Conservation (phyloP, 1,284 basidiomycete genomes). For the Sanghuangporus weigelae region DNA sequence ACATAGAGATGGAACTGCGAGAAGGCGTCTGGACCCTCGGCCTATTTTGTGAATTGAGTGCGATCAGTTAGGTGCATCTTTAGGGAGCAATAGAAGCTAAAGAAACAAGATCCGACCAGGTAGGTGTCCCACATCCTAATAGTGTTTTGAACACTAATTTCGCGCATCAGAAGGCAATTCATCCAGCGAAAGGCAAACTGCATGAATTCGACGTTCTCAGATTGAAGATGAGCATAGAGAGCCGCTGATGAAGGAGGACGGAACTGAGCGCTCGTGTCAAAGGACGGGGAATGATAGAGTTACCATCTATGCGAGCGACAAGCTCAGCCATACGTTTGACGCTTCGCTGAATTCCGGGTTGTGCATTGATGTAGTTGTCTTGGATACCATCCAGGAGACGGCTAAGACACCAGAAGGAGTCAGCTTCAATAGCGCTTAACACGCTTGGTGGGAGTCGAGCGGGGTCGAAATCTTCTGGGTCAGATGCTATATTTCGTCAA, state of each 20-base stretch:
- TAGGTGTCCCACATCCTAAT: conserved; percentile 99
- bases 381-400: conserved; percentile 93
- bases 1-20: conserved; percentile 97
- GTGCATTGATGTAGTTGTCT: conserved; percentile 93
- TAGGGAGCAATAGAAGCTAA: background rate
- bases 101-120: conserved; percentile 53
- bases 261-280: background rate
- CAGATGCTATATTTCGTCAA: conserved; percentile 53
- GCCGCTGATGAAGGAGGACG: conserved; percentile 40
- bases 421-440: conserved; percentile 85
- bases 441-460: conserved; percentile 63
- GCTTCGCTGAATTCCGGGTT: conserved; percentile 90
- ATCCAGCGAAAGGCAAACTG: conserved; percentile 99
- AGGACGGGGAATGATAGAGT: conserved; percentile 36
- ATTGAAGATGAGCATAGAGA: conserved; percentile 75
- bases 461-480: conserved; percentile 85
- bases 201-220: conserved; percentile 95
- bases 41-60: conserved; percentile 40
- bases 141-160: conserved; percentile 91
- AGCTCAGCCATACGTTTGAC: conserved; percentile 91
- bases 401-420: conserved; percentile 95
- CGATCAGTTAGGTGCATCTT: background rate
- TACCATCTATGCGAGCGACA: conserved; percentile 88
- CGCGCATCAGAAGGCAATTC: conserved; percentile 96
- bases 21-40: conserved; percentile 92